Conservation (phyloP, 768 basidiomycete species). For the Mrakia gelida region DNA sequence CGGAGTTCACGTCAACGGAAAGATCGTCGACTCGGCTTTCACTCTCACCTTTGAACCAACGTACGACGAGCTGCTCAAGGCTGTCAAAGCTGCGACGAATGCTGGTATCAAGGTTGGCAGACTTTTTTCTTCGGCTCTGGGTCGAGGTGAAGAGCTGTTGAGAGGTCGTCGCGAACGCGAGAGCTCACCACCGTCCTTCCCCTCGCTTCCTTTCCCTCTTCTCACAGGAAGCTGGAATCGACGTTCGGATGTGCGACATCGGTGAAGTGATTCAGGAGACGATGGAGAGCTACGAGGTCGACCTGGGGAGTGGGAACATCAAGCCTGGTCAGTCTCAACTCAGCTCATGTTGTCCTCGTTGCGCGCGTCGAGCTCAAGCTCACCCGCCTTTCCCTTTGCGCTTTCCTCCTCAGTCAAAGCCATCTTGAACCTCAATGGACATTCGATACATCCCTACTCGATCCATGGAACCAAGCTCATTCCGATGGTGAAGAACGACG, state of each 20-base stretch:
- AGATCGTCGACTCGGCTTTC: slow-evolving; percentile 93
- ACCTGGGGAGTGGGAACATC: slow-evolving; percentile 67
- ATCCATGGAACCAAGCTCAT: slow-evolving; percentile 91
- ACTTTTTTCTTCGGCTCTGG: background rate
- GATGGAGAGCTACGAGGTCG: slow-evolving; percentile 98
- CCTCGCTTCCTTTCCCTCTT: background rate
- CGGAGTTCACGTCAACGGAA: slow-evolving; percentile 94
- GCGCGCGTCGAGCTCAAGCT: background rate
- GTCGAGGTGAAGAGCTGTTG: too few species aligned
- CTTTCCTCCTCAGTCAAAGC: slow-evolving; percentile 69
- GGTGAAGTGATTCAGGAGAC: slow-evolving; percentile 91
- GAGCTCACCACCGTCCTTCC: too few species aligned
- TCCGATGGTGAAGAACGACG: slow-evolving; percentile 78
- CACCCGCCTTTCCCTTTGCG: background rate
- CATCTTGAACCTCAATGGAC: slow-evolving; percentile 89
- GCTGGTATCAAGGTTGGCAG: slow-evolving; percentile 72
- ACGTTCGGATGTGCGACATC: slow-evolving; percentile 85
- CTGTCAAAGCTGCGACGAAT: slow-evolving; percentile 90
- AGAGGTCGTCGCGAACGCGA: too few species aligned
- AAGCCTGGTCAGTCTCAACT: slow-evolving; percentile 58
- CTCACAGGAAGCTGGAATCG: slow-evolving; percentile 86
- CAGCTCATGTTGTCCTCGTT: slow-evolving; percentile 27
- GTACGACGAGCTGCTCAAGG: slow-evolving; percentile 81
- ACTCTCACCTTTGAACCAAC: slow-evolving; percentile 77
- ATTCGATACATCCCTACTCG: slow-evolving; percentile 81